phyloP scores from a whole-genome alignment of 1,284 basidiomycete species.

The Rhodotorula sp. region DNA sequence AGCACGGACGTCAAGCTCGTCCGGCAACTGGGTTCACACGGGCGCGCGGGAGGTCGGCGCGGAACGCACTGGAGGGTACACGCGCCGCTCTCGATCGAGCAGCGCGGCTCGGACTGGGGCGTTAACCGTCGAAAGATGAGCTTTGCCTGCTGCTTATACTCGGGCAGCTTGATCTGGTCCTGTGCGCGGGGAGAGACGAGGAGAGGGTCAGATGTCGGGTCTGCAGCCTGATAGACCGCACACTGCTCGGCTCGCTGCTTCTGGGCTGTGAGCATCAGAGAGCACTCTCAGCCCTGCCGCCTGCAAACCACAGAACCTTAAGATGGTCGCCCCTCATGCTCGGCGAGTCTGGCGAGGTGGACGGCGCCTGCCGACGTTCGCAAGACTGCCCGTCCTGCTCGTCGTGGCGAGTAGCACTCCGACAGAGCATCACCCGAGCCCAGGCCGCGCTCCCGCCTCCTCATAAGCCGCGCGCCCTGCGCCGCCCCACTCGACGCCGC shows the following conservation, averaged over 20 bases:
- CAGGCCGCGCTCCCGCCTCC: background rate
- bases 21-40: no score
- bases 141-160: constrained; percentile 98
- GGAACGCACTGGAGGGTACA: constrained; percentile 82
- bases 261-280: no score
- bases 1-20: background rate
- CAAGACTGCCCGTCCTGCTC: no score
- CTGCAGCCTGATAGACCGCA: no score
- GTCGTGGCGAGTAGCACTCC: no score
- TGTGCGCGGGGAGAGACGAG: background rate
- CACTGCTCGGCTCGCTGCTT: no score
- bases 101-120: constrained; percentile 88
- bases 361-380: no score
- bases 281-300: no score
- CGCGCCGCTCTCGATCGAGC: constrained; percentile 93
- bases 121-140: constrained; percentile 92
- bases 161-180: constrained; percentile 68
- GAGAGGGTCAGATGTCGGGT: background rate
- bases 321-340: no score
- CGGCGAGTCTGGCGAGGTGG: no score
- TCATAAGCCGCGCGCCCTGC: background rate
- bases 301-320: no score
- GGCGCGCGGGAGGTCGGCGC: constrained; percentile 46
- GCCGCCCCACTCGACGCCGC: background rate
- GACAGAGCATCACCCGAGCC: no score